Evolutionary conservation across 2,329 filamentous ascomycete species (phyloP), one percentile per base, ranked within the genome.

Genomic region (Botrytis elliptica): DNA sequence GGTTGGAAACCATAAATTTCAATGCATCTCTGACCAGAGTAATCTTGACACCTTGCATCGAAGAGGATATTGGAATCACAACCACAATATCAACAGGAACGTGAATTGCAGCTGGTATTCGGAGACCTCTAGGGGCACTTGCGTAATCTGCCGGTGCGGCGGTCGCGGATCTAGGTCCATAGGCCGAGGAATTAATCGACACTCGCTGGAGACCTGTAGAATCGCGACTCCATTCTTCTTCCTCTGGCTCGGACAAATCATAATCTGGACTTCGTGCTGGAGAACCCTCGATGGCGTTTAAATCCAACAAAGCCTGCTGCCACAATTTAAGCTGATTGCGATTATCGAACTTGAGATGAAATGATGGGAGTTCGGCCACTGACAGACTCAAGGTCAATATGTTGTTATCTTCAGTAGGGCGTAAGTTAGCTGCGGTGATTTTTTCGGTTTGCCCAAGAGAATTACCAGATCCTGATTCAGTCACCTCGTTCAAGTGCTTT

Each of bases 1-100:
- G 89, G 66, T 90, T 95, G 77, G 92, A 88, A 3, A 99, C 93
- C 82, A 99, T 91, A 82, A 98, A 99, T 74, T 93, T 93, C 52
- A 99, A 87, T 0, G 95, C 92, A 82, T 99, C 96, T 60, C 94
- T 91, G 22, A 99, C 89, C 1, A 99, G 87, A 75, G 95, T 97
- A 81, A 98, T 98, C 85, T 99, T 99, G 75, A 99, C 89, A n/a
- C 96, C 96, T 83, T 98, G 96, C 95, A 98, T 99, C 0, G 96
- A 98, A 1, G 95, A 97, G 0, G 96, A 98, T 9, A 99, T 94
- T 0, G 96, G 96, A 49, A 99, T 95, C 36, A 99, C 96, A 0
- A 98, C 94, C 0, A 99, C 95, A 44, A 99, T 91, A 80, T 99
- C 96, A 71, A 98, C 89, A 2, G 96, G 95, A 25, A 98, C 93